Evolutionary conservation across 768 basidiomycete genomes (phyloP).

Genomic region (Lactifluus piperatus): DNA sequence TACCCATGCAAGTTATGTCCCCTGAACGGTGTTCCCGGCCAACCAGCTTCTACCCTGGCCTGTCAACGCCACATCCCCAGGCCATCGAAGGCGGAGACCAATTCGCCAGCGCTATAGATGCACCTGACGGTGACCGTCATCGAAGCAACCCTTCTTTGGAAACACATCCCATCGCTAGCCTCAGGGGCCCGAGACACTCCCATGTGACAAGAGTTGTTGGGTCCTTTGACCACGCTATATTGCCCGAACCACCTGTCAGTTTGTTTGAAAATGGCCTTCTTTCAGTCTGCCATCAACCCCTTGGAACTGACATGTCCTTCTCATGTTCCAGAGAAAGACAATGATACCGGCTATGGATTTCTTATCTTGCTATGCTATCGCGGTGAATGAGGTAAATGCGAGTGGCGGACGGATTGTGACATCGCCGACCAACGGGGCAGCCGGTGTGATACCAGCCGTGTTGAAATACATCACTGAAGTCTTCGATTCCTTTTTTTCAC

Average conservation of each 20-base stretch:
- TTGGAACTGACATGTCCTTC: neutral
- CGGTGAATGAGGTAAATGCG: constrained; percentile 93
- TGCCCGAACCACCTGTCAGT: constrained; percentile 77
- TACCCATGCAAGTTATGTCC: neutral
- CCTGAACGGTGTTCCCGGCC: neutral
- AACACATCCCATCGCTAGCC: neutral
- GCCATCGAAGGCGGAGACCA: constrained; percentile 29
- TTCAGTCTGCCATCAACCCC: neutral
- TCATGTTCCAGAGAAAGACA: constrained; percentile 52
- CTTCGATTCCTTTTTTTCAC: neutral
- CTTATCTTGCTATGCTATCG: constrained; percentile 88
- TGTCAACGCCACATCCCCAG: constrained; percentile 31
- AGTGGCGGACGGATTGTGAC: constrained; percentile 91
- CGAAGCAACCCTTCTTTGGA: constrained; percentile 16
- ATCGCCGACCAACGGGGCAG: constrained; percentile 88
- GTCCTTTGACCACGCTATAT: constrained; percentile 66
- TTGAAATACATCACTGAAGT: constrained; percentile 86
- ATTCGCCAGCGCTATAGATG: constrained; percentile 20
- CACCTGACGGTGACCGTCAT: constrained; percentile 19
- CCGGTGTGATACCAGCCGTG: constrained; percentile 88
- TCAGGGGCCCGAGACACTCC: constrained; percentile 11
- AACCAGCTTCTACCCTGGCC: constrained; percentile 45
- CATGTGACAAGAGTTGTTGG: constrained; percentile 50
- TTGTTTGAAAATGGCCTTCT: neutral
- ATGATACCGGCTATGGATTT: constrained; percentile 93